Evolutionary conservation across 495 filamentous ascomycete species (phyloP).

Genomic region (Xylaria bambusicola): DNA sequence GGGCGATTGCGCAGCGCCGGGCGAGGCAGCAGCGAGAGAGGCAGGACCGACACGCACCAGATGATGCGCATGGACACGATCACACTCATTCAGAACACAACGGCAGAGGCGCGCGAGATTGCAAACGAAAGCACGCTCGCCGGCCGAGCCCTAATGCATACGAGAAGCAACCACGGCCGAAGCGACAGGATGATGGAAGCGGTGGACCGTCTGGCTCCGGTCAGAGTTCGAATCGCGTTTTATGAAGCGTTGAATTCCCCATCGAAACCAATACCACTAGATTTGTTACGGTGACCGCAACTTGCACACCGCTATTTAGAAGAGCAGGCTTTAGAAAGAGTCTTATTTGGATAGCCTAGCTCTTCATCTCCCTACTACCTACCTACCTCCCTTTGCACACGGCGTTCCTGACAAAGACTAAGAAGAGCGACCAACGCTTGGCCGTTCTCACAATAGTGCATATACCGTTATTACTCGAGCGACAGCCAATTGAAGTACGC

Average conservation of each 20-base stretch:
- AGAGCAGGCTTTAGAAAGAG: no score
- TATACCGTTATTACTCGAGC: no score
- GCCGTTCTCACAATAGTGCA: no score
- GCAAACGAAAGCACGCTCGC: conserved; percentile 43
- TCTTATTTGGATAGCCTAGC: no score
- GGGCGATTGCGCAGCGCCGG: conserved; percentile 25
- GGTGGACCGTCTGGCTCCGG: background rate
- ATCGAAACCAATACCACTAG: background rate
- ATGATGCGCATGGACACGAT: conserved; percentile 32
- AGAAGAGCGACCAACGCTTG: no score
- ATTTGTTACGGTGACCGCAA: background rate
- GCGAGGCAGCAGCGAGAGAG: conserved; percentile 31
- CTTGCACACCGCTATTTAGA: no score
- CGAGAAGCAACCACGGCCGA: conserved; percentile 79
- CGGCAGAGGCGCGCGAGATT: conserved; percentile 12
- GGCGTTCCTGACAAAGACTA: no score
- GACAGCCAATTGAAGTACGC: no score
- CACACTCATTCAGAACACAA: conserved; percentile 28
- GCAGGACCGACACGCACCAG: conserved; percentile 37
- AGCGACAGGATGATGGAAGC: conserved; percentile 15
- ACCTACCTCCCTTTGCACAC: no score
- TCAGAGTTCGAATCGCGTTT: background rate
- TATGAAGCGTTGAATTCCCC: background rate
- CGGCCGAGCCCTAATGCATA: conserved; percentile 90
- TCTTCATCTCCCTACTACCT: no score